Base-by-base conservation (phyloP, 2,329 filamentous ascomycete genomes). In the Aspergillus sp. region DNA sequence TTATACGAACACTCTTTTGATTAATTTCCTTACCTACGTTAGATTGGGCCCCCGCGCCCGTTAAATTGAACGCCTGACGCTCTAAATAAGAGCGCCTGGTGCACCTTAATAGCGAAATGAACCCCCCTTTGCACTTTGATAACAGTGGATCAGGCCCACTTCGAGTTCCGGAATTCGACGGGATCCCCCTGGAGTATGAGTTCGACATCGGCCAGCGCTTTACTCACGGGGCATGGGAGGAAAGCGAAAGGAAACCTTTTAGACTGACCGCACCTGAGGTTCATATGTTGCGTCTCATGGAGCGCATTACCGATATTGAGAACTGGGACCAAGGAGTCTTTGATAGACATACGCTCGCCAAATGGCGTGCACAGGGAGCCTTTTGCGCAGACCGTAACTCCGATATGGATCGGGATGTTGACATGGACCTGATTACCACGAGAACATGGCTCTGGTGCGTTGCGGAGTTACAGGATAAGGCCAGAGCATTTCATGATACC, bases 401-500 rank as follows among this genome's bases (percentile, higher is more conserved):
- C 17, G 10, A 41, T 30, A 39, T 32, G 11, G 32, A 53, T 27
- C 51, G 13, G 13, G 51, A 53, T 23, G 8, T 53, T 3, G 51
- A 53, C 51, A 41, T 53, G 50, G 50, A 41, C 32, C 50, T 53
- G 17, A 5, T 53, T 2, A 53, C 50, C 2, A 41, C 36, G 2
- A 11, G 11, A 27, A 6, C 50, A n/a, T 53, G 51, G 51, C 36
- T 53, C 51, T 53, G 51, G 51, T 53, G 51, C 6, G 51, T 53
- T n/a, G 51, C 51, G 7, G 51, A 53, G 19, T 15, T 53, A 7
- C 36, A 53, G n/a, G 51, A 53, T 11, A 53, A 41, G 36, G 51
- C 51, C 3, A 53, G n/a, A n/a, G 6, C 5, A 3, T 11, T 53
- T 4, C 51, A 15, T 7, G 51, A 53, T 3, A 53, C 51, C 2